Conservation (phyloP, 2,329 filamentous ascomycete species). For the Drechslerella dactyloides region DNA sequence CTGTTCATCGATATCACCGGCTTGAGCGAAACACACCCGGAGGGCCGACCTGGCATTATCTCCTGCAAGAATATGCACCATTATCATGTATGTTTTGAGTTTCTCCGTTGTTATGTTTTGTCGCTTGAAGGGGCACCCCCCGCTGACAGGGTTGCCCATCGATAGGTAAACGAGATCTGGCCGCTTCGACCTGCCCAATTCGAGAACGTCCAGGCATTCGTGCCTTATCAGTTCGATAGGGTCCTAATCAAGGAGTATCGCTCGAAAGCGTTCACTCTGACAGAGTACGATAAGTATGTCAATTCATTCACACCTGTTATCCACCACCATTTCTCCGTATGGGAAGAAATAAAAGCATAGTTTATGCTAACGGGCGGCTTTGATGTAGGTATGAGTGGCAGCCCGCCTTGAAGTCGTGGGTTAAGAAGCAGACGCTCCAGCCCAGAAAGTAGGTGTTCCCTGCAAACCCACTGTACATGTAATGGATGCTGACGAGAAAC, state of each 20-base stretch:
- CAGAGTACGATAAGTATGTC: slow-evolving; percentile 64
- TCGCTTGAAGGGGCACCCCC: background rate
- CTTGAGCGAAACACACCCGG: slow-evolving; percentile 70
- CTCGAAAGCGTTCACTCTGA: slow-evolving; percentile 66
- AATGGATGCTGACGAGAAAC: background rate
- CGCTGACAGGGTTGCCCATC: slow-evolving; percentile 8
- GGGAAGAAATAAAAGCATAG: no score
- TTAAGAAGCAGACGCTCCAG: slow-evolving; percentile 9
- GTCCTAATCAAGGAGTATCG: slow-evolving; percentile 72
- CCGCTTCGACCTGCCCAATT: slow-evolving; percentile 76
- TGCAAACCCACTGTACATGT: background rate
- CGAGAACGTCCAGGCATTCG: slow-evolving; percentile 72
- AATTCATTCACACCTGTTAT: background rate
- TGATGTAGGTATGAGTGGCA: slow-evolving; percentile 30
- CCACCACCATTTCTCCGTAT: no score
- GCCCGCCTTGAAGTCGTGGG: slow-evolving; percentile 26
- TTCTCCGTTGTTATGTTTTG: background rate
- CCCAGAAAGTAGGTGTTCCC: slow-evolving; percentile 11
- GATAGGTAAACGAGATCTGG: slow-evolving; percentile 70
- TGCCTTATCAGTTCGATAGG: slow-evolving; percentile 73
- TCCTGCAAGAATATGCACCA: slow-evolving; percentile 80
- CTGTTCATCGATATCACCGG: slow-evolving; percentile 85
- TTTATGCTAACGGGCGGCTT: background rate
- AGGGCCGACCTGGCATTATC: slow-evolving; percentile 69
- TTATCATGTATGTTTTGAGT: slow-evolving; percentile 61